Evolutionary conservation across 495 filamentous ascomycete species (phyloP).

Genomic region (Cercophora scortea): DNA sequence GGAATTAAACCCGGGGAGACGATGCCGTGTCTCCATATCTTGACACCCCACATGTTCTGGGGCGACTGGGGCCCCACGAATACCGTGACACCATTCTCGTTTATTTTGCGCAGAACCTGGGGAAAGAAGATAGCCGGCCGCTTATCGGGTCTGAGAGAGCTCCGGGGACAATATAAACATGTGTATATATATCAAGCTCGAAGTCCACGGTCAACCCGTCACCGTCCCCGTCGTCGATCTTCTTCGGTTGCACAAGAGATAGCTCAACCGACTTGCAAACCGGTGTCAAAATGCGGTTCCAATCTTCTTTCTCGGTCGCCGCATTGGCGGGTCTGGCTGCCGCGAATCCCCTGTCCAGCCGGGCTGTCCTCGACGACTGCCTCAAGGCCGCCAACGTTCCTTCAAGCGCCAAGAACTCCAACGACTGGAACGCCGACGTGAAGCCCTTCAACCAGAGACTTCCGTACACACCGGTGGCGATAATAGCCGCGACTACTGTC

Average conservation of each 20-base stretch:
- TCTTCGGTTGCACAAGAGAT: not conserved
- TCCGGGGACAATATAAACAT: not conserved
- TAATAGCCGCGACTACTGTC: slow-evolving; percentile 32
- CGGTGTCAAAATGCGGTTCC: slow-evolving; percentile 11
- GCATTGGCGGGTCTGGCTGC: slow-evolving; percentile 9
- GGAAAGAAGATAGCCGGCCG: too few relatives aligned
- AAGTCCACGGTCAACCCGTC: too few relatives aligned
- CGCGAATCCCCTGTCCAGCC: slow-evolving; percentile 14
- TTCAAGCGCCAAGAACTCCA: slow-evolving; percentile 22
- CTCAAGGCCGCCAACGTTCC: slow-evolving; percentile 25
- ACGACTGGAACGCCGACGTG: slow-evolving; percentile 30
- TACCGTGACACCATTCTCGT: too few relatives aligned
- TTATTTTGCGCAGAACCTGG: too few relatives aligned
- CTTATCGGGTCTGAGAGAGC: not conserved
- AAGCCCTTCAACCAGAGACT: slow-evolving; percentile 34
- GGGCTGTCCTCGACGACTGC: slow-evolving; percentile 34
- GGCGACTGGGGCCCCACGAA: not conserved
- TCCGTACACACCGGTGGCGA: slow-evolving; percentile 29
- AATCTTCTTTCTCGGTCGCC: slow-evolving; percentile 4
- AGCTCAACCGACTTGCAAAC: not conserved
- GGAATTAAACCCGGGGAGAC: slow-evolving; percentile 12
- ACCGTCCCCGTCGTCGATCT: too few relatives aligned
- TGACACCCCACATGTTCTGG: slow-evolving; percentile 6
- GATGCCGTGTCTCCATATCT: slow-evolving; percentile 12
- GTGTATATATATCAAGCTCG: too few relatives aligned